Percentiles rank a stretch among this genome's conserved stretches.
Conservation (phyloP, 177 flowering plant species). For the Vitis hybrid region DNA sequence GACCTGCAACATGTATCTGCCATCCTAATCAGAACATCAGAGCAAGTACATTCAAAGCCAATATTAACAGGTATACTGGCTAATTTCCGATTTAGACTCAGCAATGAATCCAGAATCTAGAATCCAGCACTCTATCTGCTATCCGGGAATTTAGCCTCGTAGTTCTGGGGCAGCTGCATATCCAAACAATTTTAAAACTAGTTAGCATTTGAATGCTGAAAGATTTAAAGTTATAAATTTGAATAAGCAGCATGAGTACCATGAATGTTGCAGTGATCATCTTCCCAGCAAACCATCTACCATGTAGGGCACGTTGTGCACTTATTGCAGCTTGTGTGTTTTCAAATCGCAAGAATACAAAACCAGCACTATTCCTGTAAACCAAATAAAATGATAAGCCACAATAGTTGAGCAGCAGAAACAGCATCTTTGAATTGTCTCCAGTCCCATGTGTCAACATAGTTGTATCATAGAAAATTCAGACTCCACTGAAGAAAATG, state of each 20-base stretch:
- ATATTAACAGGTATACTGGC: background rate
- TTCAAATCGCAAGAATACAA: slow-evolving; percentile 77
- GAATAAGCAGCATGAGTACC: slow-evolving; percentile 32
- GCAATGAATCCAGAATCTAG: background rate
- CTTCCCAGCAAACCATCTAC: slow-evolving; percentile 98
- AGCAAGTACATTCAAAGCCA: background rate
- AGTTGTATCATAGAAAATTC: too few species aligned
- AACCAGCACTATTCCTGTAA: slow-evolving; percentile 77
- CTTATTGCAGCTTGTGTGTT: slow-evolving; percentile 45
- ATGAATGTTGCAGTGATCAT: slow-evolving; percentile 93
- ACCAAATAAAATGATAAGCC: background rate
- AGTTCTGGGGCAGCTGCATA: slow-evolving; percentile 59
- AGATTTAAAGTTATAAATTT: background rate
- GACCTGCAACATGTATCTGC: background rate
- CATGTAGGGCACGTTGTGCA: slow-evolving; percentile 85
- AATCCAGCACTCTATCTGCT: slow-evolving; percentile 29
- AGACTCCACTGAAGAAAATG: too few species aligned
- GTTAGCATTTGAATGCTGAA: too few species aligned
- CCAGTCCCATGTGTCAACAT: background rate
- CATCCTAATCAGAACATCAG: background rate
- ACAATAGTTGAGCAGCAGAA: background rate
- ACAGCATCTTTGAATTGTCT: background rate
- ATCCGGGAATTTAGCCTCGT: slow-evolving; percentile 68
- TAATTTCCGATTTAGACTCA: background rate
- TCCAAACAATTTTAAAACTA: background rate